Conservation (phyloP, 257 asterid species). For the Ilex aquifolium region DNA sequence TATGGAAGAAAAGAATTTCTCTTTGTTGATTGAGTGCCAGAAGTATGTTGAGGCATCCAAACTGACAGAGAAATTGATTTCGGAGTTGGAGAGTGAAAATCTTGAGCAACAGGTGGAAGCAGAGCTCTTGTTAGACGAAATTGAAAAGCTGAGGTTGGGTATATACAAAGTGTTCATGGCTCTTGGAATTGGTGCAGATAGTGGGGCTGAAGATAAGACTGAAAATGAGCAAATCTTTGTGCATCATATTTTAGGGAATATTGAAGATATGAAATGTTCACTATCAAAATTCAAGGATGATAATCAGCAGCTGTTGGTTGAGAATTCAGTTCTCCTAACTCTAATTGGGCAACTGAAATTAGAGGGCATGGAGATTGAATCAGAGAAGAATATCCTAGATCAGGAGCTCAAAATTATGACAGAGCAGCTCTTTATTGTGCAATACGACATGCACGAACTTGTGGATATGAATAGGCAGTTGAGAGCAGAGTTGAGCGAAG, state of each 20-base stretch:
- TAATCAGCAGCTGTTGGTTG: slow-evolving; percentile 57
- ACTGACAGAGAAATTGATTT: slow-evolving; percentile 73
- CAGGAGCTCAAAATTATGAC: slow-evolving; percentile 38
- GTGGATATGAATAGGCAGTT: slow-evolving; percentile 47
- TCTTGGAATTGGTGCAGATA: slow-evolving; percentile 38
- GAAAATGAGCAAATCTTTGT: slow-evolving; percentile 55
- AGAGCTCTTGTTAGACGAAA: slow-evolving; percentile 76
- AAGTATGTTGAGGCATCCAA: slow-evolving; percentile 88
- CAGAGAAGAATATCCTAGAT: slow-evolving; percentile 52
- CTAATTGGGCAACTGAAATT: slow-evolving; percentile 66
- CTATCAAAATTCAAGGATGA: slow-evolving; percentile 53
- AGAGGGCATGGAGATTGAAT: slow-evolving; percentile 55
- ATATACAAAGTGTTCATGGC: slow-evolving; percentile 66
- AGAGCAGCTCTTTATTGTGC: slow-evolving; percentile 37
- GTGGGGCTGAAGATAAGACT: slow-evolving; percentile 27
- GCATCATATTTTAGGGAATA: slow-evolving; percentile 39
- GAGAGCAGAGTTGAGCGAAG: slow-evolving; percentile 36
- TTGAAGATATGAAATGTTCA: slow-evolving; percentile 50
- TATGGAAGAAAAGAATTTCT: slow-evolving; percentile 76
- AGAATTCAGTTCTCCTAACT: slow-evolving; percentile 71
- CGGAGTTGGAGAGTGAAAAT: slow-evolving; percentile 85
- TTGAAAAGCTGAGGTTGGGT: slow-evolving; percentile 58
- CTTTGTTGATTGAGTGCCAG: slow-evolving; percentile 72
- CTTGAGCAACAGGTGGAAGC: slow-evolving; percentile 96
- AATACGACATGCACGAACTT: slow-evolving; percentile 52